phyloP scores from a whole-genome alignment of 345 rosid species.

The Brassica cretica region DNA sequence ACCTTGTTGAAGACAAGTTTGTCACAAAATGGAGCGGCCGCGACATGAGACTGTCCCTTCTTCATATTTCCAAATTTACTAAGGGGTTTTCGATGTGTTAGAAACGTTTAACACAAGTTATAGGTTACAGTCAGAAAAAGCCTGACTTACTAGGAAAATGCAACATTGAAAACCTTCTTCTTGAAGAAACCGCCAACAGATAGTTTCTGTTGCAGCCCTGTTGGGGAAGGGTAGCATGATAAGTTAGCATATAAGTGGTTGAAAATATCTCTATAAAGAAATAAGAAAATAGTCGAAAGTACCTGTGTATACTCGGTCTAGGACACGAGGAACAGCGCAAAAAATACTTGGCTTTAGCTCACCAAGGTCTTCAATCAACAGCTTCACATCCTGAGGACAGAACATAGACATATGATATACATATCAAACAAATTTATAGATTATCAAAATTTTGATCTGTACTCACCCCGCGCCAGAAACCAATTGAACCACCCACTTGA shows the following conservation, averaged over 20 bases:
- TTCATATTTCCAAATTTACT: constrained; percentile 69
- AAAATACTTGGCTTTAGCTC: constrained; percentile 90
- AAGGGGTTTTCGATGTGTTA: constrained; percentile 14
- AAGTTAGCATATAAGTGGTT: neutral
- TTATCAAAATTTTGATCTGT: neutral
- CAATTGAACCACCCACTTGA: constrained; percentile 81
- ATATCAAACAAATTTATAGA: neutral
- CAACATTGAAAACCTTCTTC: constrained; percentile 62
- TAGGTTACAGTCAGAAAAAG: neutral
- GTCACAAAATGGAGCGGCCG: constrained; percentile 77
- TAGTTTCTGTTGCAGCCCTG: constrained; percentile 81
- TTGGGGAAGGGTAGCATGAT: neutral
- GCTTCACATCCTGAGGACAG: constrained; percentile 70
- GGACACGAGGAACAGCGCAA: constrained; percentile 96
- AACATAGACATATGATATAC: neutral
- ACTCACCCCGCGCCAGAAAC: constrained; percentile 98
- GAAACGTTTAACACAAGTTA: neutral
- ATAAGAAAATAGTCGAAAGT: neutral
- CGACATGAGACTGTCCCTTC: constrained; percentile 54
- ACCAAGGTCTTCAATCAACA: constrained; percentile 84
- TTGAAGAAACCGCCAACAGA: constrained; percentile 64
- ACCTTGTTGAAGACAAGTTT: constrained; percentile 83
- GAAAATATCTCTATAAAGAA: neutral
- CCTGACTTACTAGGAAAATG: constrained; percentile 72
- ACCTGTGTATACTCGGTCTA: constrained; percentile 84